Base-by-base conservation (phyloP, 2,329 filamentous ascomycete species). In the Ophiostoma tasmaniense region DNA sequence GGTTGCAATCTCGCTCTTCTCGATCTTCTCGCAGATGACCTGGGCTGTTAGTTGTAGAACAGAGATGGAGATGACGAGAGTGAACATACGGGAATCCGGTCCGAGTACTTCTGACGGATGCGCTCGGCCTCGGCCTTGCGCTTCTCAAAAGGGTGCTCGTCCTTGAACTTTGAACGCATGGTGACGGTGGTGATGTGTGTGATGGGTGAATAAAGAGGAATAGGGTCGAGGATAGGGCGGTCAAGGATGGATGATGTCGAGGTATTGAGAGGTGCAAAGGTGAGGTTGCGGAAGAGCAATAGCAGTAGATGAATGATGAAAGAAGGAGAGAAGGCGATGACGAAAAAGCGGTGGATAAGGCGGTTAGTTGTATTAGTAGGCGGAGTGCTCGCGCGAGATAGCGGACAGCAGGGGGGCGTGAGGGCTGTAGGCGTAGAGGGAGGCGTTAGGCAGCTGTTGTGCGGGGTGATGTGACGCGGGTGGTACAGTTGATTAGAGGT, bases 131-230 rank as follows among this genome's bases (percentile, higher is more conserved):
- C 95, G 74, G 95, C 95, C 92, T 98, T 97, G 84, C 95, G 93
- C 92, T 99, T 99, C 90, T 98, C 95, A 80, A 98, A 98, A 76
- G 92, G 93, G 81, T 98, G 95, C 88, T 98, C 95, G 89, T 99
- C 95, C 93, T 99, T 99, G 83, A 99, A 99, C 89, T 98, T 98
- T 86, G 92, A 96, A 79, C 93, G 91, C 93, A 97, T 97, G 75
- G 78, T 92, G 85, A 78, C 78, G 78, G 79, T 79, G 70, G 61
- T 68, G 28, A 61, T 69, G 37, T 64, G 28, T 30, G 55, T 22
- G 45, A 55, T 28, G 20, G 61, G 28, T n/a, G 39, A 13, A 20
- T n/a, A 28, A 39, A 1, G 37, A 39, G 10, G 37, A 13, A 22
- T 17, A 50, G 14, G 14, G 3, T 50, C 7, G 45, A 50, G 14